Evolutionary conservation across 2,329 filamentous ascomycete genomes (phyloP), one percentile per base, ranked within the genome.

Genomic region (Alternaria sp.): DNA sequence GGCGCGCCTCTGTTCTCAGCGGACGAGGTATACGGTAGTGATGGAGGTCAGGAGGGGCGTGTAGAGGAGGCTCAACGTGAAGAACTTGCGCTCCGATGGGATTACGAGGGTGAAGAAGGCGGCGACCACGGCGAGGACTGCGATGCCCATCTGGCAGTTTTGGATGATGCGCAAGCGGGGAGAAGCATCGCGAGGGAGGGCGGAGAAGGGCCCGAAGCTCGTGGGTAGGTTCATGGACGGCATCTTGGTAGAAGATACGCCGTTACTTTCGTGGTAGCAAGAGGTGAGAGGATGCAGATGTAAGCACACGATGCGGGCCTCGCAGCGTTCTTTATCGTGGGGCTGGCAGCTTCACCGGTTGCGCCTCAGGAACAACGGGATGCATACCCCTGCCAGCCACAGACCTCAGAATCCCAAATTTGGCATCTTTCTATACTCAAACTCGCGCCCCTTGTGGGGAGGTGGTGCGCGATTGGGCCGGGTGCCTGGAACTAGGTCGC

Each of bases 61-160:
- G 51, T 68, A 73, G 21, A 74, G 68, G 5, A 74, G 66, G 19
- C 70, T 66, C 47, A 74, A 71, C 1, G 70, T 72, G 57, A 75
- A 74, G 7, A 60, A 52, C 54, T 68, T 71, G 55, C 66, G 63
- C 57, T 66, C 66, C 30, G 47, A 51, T 1, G 70, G 72, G n/a
- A 73, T 51, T 10, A 73, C 58, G 36, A 67, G 63, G 23, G 69
- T 62, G 44, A 72, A 56, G 40, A 73, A 61, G 12, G 60, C 59
- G n/a, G 65, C 66, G 21, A 73, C 5, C 7, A 58, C n/a, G 6
- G 65, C 69, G n/a, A 71, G 52, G 40, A 30, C 10, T 26, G 67
- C 54, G 28, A 74, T 60, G 40, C 57, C 30, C 19, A 70, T 26
- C 43, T 74, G 73, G 50, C 63, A 65, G 40, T 59, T 44, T 40